Conservation (phyloP, 805 yeast species). For the Wickerhamiella allomyrinae region DNA sequence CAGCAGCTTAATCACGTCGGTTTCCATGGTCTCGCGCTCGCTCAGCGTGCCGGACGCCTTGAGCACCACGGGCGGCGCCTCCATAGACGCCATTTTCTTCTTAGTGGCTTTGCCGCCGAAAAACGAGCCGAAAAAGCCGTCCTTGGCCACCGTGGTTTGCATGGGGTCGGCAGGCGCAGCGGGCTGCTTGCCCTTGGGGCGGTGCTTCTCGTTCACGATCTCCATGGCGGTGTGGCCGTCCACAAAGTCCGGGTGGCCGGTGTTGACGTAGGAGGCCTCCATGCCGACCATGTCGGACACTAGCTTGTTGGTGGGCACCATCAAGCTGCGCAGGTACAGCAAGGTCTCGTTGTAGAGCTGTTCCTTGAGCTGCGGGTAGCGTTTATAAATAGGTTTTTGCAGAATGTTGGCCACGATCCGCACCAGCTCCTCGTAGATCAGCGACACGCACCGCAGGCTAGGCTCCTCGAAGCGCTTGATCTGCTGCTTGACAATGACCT, state of each 20-base stretch:
- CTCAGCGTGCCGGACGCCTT: slow-evolving; percentile 87
- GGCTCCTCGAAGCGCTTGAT: slow-evolving; percentile 93
- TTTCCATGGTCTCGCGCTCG: slow-evolving; percentile 91
- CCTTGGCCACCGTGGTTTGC: slow-evolving; percentile 17
- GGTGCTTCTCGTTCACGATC: slow-evolving; percentile 76
- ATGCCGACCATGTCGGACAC: slow-evolving; percentile 70
- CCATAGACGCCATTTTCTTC: slow-evolving; percentile 88
- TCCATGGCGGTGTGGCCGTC: slow-evolving; percentile 93
- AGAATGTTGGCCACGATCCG: slow-evolving; percentile 77
- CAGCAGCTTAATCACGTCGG: slow-evolving; percentile 88
- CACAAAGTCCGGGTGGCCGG: slow-evolving; percentile 93
- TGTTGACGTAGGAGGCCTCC: slow-evolving; percentile 89
- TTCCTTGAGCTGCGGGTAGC: slow-evolving; percentile 86
- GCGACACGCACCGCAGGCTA: slow-evolving; percentile 67
- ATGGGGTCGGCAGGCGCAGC: slow-evolving; percentile 23
- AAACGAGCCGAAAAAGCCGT: slow-evolving; percentile 89
- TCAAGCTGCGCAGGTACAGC: slow-evolving; percentile 61
- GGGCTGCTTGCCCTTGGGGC: slow-evolving; percentile 63
- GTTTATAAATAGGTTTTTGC: slow-evolving; percentile 62
- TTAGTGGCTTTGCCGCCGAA: slow-evolving; percentile 62
- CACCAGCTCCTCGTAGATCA: slow-evolving; percentile 88
- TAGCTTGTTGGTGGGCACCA: slow-evolving; percentile 73
- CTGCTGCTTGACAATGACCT: slow-evolving; percentile 87
- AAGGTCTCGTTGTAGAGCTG: slow-evolving; percentile 69
- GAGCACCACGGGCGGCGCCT: slow-evolving; percentile 90